Evolutionary conservation across 129 eudicot genomes (phyloP).

Genomic region (Sambucus nigra): DNA sequence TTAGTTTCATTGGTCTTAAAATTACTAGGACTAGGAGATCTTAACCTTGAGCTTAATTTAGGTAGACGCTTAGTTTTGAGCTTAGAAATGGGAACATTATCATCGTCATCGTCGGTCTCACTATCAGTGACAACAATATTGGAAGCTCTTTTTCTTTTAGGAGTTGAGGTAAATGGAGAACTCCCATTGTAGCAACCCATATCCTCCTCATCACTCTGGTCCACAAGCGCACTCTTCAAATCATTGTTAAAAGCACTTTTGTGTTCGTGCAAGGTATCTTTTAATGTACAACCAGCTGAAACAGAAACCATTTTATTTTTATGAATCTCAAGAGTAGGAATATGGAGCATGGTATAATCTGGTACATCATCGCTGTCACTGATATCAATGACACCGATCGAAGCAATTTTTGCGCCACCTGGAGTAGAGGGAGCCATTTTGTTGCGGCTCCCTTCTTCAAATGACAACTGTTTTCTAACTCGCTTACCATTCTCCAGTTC

Average conservation of each 20-base stretch:
- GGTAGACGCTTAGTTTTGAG: constrained; percentile 16
- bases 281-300: constrained; percentile 8
- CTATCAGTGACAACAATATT: constrained; percentile 29
- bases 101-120: constrained; percentile 36
- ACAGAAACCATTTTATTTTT: constrained; percentile 1
- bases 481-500: constrained; percentile 4
- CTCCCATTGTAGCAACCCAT: constrained; percentile 6
- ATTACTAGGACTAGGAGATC: constrained; percentile 3
- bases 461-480: constrained; percentile 29
- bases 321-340: constrained; percentile 6
- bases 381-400: constrained; percentile 25
- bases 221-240: not conserved
- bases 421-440: constrained; percentile 56
- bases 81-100: constrained; percentile 34
- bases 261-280: constrained; percentile 2
- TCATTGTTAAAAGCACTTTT: constrained; percentile 1
- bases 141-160: constrained; percentile 32
- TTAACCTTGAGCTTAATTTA: constrained; percentile 3
- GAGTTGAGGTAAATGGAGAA: constrained; percentile 10
- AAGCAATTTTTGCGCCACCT: constrained; percentile 23
- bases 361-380: constrained; percentile 46
- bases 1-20: constrained; percentile 5
- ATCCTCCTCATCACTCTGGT: constrained; percentile 21
- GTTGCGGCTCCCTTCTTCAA: constrained; percentile 23
- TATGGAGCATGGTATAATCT: not conserved